Conservation (phyloP, 2,329 filamentous ascomycete genomes). For the Alternaria hordeiaustralica region DNA sequence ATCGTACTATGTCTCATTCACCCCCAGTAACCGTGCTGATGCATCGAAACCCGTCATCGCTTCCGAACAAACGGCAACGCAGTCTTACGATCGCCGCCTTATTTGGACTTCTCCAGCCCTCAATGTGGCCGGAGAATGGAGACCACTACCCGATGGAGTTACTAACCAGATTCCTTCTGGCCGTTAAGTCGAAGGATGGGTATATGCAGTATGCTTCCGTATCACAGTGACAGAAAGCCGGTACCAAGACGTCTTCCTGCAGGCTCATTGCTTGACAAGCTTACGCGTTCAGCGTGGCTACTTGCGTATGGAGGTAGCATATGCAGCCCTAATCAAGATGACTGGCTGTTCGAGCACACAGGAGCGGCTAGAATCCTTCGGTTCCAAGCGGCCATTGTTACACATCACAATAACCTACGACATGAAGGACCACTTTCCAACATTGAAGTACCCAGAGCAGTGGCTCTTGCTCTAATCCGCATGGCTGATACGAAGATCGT, state of each 20-base stretch:
- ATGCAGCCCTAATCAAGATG: constrained; percentile 2
- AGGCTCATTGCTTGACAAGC: constrained; percentile 30
- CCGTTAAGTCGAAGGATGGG: not conserved
- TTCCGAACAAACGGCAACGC: constrained; percentile 9
- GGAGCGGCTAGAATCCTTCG: constrained; percentile 4
- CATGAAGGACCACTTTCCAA: not conserved
- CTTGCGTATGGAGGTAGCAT: not conserved
- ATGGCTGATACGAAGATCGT: constrained; percentile 7
- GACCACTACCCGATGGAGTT: constrained; percentile 2
- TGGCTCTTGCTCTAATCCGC: constrained; percentile 5
- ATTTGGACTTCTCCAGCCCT: constrained; percentile 3
- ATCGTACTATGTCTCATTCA: constrained; percentile 19
- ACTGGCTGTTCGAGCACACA: constrained; percentile 3
- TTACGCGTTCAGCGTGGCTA: constrained; percentile 35
- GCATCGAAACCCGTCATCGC: constrained; percentile 10
- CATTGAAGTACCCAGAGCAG: not conserved
- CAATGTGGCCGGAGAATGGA: constrained; percentile 4
- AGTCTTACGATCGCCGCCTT: not conserved
- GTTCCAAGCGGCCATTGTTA: constrained; percentile 17
- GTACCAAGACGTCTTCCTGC: constrained; percentile 28
- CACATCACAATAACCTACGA: constrained; percentile 12
- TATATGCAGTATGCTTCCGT: constrained; percentile 15
- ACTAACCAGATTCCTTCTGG: constrained; percentile 3
- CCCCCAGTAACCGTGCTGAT: constrained; percentile 12
- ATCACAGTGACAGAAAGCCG: constrained; percentile 16